Percentiles rank a stretch among this genome's conserved stretches.
Conservation (phyloP, 495 filamentous ascomycete genomes). For the Astrothelium subdiscretum region DNA sequence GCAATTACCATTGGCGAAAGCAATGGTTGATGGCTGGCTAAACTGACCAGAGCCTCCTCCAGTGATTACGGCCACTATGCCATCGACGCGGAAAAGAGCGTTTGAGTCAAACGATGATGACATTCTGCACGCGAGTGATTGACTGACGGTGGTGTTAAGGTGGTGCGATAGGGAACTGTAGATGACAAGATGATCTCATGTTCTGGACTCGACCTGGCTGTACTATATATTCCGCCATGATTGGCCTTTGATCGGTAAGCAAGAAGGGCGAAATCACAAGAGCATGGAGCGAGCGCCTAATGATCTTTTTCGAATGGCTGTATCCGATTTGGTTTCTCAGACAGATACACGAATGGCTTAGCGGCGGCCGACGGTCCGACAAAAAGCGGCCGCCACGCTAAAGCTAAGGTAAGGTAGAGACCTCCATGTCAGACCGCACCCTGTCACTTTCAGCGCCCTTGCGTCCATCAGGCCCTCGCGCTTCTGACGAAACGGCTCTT, state of each 20-base stretch:
- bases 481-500: not conserved
- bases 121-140: not conserved
- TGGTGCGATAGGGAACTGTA: not conserved
- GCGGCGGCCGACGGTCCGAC: not conserved
- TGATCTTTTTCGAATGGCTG: not conserved
- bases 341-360: not conserved
- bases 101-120: not conserved
- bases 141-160: not conserved
- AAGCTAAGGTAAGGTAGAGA: too few relatives aligned
- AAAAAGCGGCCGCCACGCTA: not conserved
- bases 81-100: constrained; percentile 42
- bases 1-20: not conserved
- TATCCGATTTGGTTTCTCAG: not conserved
- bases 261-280: not conserved
- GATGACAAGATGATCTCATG: not conserved
- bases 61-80: constrained; percentile 50
- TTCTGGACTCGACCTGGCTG: not conserved
- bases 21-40: not conserved
- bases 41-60: constrained; percentile 45
- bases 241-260: not conserved
- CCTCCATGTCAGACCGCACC: not conserved
- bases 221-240: not conserved
- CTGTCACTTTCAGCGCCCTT: too few relatives aligned
- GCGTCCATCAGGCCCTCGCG: not conserved
- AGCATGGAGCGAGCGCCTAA: not conserved